Conservation (phyloP, 768 basidiomycete genomes). For the Leccinum imitatum region DNA sequence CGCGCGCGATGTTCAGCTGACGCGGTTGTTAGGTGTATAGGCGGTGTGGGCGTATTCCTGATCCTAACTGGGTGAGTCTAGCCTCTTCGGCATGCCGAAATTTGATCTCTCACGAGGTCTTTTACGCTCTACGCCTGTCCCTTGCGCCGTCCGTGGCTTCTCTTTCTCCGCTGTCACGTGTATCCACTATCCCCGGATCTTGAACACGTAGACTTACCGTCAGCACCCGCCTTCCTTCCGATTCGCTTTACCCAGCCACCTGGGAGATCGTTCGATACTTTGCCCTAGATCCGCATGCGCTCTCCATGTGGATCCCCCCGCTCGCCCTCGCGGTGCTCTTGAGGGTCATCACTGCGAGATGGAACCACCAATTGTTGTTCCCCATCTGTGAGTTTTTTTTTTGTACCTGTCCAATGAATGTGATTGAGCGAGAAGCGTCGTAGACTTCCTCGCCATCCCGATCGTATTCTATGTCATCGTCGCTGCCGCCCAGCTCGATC, state of each 20-base stretch:
- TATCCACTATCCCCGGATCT: background rate
- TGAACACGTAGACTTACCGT: constrained; percentile 67
- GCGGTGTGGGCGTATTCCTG: constrained; percentile 94
- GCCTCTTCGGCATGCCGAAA: background rate
- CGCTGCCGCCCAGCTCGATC: constrained; percentile 56
- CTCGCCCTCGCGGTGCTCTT: constrained; percentile 73
- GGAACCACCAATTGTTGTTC: constrained; percentile 88
- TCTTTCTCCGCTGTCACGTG: background rate
- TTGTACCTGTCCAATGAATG: too few species aligned
- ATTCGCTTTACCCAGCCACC: constrained; percentile 64
- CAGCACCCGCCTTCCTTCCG: constrained; percentile 77
- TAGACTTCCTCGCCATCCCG: constrained; percentile 83
- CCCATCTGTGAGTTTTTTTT: constrained; percentile 65
- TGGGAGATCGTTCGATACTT: constrained; percentile 66
- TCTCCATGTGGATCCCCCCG: constrained; percentile 79
- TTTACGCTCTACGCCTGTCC: background rate
- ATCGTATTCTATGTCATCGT: constrained; percentile 82
- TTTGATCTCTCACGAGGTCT: background rate
- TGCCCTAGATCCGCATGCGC: constrained; percentile 59
- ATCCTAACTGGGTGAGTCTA: constrained; percentile 76
- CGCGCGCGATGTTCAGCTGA: background rate
- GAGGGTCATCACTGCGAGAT: constrained; percentile 75
- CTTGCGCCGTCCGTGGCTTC: background rate
- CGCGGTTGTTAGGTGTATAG: constrained; percentile 60
- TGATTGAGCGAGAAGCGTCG: background rate